Evolutionary conservation across 1,139 yeast species (phyloP).

Genomic region (Debaryomyces subglobosus): DNA sequence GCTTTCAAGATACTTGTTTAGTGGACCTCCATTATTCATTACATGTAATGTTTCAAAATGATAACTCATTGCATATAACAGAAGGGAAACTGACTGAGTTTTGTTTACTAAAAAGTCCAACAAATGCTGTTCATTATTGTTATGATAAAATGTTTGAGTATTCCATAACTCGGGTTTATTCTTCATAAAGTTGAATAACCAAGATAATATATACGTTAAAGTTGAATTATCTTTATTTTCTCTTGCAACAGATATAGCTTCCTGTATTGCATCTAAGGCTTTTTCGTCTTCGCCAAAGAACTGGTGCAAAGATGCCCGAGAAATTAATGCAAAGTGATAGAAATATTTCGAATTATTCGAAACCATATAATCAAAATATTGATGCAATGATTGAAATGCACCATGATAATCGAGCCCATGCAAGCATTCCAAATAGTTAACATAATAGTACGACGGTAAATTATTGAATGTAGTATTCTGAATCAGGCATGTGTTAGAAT

Average conservation of each 20-base stretch:
- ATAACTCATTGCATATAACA: conserved; percentile 59
- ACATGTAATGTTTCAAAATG: conserved; percentile 61
- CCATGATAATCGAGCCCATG: conserved; percentile 69
- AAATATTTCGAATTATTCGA: conserved; percentile 65
- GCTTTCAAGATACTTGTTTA: conserved; percentile 52
- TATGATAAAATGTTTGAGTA: conserved; percentile 42
- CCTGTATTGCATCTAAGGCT: conserved; percentile 81
- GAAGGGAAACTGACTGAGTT: conserved; percentile 54
- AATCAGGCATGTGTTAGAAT: conserved; percentile 44
- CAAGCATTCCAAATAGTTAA: conserved; percentile 65
- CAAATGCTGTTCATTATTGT: conserved; percentile 57
- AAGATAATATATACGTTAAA: conserved; percentile 73
- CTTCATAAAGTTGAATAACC: conserved; percentile 75
- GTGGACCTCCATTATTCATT: conserved; percentile 52
- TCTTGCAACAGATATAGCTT: conserved; percentile 85
- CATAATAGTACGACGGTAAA: conserved; percentile 66
- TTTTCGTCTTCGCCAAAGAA: conserved; percentile 74
- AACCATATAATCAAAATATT: conserved; percentile 86
- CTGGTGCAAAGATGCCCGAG: conserved; percentile 78
- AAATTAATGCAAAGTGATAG: conserved; percentile 81
- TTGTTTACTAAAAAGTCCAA: conserved; percentile 63
- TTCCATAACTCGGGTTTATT: conserved; percentile 63
- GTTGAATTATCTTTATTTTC: conserved; percentile 80
- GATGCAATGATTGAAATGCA: conserved; percentile 72
- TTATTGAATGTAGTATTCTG: conserved; percentile 50